These are phyloP conservation scores for Rhodofomes roseus DNA, from an alignment of 1,284 basidiomycete species.

Conservation along the genomic window DNA sequence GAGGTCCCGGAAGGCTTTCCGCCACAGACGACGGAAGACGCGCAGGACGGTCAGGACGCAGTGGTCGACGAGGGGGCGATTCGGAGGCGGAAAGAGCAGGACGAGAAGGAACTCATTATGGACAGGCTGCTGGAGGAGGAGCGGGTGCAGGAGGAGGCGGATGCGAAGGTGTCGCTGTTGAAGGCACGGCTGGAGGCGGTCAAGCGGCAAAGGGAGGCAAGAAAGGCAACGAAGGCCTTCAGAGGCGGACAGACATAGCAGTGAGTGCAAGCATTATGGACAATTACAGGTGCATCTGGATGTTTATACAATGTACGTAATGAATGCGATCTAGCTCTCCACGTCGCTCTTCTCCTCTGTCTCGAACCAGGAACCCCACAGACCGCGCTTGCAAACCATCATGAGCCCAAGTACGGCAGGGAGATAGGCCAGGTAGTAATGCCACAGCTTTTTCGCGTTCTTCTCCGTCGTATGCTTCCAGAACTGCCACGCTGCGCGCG, in stretches of 20 bases:
- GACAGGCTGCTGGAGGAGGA: constrained; percentile 78
- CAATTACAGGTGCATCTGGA: neutral
- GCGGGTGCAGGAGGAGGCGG: constrained; percentile 78
- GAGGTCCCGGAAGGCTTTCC: constrained; percentile 56
- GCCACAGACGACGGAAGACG: constrained; percentile 22
- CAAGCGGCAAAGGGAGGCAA: constrained; percentile 48
- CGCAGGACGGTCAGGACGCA: constrained; percentile 22
- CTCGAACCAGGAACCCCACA: constrained; percentile 61
- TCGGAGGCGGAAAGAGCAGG: constrained; percentile 49
- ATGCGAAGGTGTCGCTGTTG: constrained; percentile 63
- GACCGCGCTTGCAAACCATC: constrained; percentile 90
- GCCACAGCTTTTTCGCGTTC: constrained; percentile 77
- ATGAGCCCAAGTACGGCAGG: constrained; percentile 89
- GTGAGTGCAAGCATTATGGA: neutral
- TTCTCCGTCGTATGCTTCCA: constrained; percentile 76
- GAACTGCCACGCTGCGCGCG: constrained; percentile 72
- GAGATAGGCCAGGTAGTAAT: constrained; percentile 88
- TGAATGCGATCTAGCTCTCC: neutral
- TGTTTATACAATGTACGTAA: neutral
- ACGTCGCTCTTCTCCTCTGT: constrained; percentile 11
- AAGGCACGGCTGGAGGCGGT: constrained; percentile 63
- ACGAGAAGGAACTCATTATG: constrained; percentile 79
- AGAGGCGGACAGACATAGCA: constrained; percentile 17
- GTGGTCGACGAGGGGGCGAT: constrained; percentile 43
- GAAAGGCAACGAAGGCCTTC: constrained; percentile 25